Base-by-base conservation (phyloP, 2,329 filamentous ascomycete species). In the Aspergillus aculeatinus region DNA sequence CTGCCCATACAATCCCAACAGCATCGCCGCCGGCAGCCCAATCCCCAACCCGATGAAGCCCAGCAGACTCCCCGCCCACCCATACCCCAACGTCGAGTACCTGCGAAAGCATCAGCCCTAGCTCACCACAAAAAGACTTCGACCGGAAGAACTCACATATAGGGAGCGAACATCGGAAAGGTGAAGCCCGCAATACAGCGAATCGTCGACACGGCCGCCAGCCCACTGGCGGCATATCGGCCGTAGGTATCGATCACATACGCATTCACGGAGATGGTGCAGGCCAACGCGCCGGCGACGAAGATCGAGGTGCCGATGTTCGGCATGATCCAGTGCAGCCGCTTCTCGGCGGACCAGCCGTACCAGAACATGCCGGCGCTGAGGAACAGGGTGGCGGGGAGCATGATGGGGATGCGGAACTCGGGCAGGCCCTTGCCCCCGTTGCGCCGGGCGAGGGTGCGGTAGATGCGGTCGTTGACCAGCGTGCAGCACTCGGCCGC, bases 351-450 rank as follows among this genome's bases (percentile, higher is more conserved):
- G 1, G 77, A 77, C 83, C 84, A 87, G 39, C 83, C 84, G 62
- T 87, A 87, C 67, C 81, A 79, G 62, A 85, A 83, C 2, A 87
- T 71, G 0, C 83, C 82, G 1, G 78, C 61, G 0, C 84, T 83
- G 0, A 83, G 75, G 1, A 87, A 59, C 0, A 86, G 50, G 0
- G 80, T 81, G 0, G 81, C 83, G 0, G 81, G 75, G 10, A 86
- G 67, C 72, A 86, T 82, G 2, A 87, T 74, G 0, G 86, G 86
- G 0, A 88, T 75, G 14, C 87, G 83, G 65, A 83, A 86, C 64
- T 90, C 87, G 0, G 88, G 87, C 7, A 60, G 61, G 5, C 75
- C 76, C 11, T 65, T 72, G 57, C 76, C 75, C 68, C 82, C 81
- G 81, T 57, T 53, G 39, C 57, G 21, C 21, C 68, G 69, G 6